Evolutionary conservation across 768 basidiomycete genomes (phyloP).

Genomic region (Dioszegia hungarica): DNA sequence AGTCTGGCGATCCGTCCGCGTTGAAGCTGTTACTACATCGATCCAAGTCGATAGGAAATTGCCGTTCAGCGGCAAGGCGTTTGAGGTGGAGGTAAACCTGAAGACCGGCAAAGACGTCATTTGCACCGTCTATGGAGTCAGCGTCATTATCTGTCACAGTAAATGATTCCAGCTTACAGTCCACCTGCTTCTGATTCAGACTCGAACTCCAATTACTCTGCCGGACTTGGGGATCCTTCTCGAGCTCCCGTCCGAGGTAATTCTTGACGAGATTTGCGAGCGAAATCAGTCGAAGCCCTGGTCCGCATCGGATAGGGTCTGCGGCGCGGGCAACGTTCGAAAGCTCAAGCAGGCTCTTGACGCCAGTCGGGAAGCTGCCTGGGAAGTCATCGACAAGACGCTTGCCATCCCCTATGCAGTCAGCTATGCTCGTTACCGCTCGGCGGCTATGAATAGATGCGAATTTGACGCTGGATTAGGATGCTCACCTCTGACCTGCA

Average conservation of each 20-base stretch:
- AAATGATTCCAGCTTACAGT: constrained; percentile 40
- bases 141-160: too few relatives aligned
- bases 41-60: constrained; percentile 11
- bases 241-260: constrained; percentile 33
- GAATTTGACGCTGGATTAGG: too few relatives aligned
- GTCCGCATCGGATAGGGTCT: constrained; percentile 39
- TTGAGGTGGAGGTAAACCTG: constrained; percentile 28
- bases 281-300: constrained; percentile 28
- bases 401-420: constrained; percentile 30
- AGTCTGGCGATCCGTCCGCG: neutral
- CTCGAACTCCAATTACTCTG: constrained; percentile 35
- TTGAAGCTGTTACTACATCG: neutral
- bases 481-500: constrained; percentile 27
- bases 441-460: too few relatives aligned
- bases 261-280: constrained; percentile 29
- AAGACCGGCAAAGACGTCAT: constrained; percentile 39
- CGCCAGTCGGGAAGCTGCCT: constrained; percentile 11
- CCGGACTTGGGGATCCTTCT: constrained; percentile 34
- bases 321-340: constrained; percentile 36
- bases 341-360: constrained; percentile 33
- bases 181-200: constrained; percentile 18
- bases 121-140: constrained; percentile 35
- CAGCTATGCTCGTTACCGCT: neutral
- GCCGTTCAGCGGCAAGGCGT: constrained; percentile 11
- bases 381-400: constrained; percentile 43